Conservation (phyloP, 2,329 filamentous ascomycete genomes). For the Alternaria atra region DNA sequence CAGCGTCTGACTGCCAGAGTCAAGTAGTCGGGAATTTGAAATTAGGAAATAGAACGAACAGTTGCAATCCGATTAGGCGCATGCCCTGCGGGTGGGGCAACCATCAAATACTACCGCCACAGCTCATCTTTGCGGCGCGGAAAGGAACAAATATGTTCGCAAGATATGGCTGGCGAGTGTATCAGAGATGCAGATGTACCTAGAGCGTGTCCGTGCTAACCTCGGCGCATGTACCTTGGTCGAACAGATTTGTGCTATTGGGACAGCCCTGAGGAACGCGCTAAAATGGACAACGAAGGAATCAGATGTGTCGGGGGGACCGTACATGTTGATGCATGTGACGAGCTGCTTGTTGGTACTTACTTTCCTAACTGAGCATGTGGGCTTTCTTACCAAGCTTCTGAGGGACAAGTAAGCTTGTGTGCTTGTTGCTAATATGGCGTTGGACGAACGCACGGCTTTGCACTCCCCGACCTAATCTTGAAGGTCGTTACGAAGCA, state of each 20-base stretch:
- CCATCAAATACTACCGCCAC: constrained; percentile 10
- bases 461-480: neutral
- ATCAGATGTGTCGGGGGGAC: neutral
- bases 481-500: too few species aligned
- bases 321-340: neutral
- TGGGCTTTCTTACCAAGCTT: neutral
- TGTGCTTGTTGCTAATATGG: neutral
- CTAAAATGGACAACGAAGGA: neutral
- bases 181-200: neutral
- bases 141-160: neutral
- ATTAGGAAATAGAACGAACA: constrained; percentile 5
- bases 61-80: neutral
- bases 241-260: constrained; percentile 1
- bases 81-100: neutral
- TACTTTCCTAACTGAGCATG: neutral
- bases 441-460: neutral
- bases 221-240: constrained; percentile 7
- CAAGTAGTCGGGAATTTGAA: constrained; percentile 6
- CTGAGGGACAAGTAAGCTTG: constrained; percentile 3
- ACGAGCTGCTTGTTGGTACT: neutral
- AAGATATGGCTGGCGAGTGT: neutral
- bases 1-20: constrained; percentile 22
- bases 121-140: constrained; percentile 8
- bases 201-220: constrained; percentile 4
- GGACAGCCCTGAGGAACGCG: neutral